These are phyloP conservation scores for Paramecium caudatum DNA, from an alignment of 73 alveolate species.

Conservation along the genomic window DNA sequence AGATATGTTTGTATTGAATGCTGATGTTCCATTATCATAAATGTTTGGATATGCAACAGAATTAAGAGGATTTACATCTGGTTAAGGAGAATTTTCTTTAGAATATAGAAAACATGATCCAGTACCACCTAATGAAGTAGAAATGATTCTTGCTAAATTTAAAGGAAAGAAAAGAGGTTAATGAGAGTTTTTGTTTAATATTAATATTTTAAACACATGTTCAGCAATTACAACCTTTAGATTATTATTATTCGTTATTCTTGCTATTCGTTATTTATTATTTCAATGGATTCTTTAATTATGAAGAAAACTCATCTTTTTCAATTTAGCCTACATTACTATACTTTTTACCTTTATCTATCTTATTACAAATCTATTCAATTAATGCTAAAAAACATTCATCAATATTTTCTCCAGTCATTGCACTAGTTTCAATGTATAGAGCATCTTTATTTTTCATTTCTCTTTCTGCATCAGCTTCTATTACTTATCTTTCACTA, in stretches of 20 bases:
- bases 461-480: neutral
- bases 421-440: constrained; percentile 5
- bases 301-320: constrained; percentile 4
- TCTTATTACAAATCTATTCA: constrained; percentile 2
- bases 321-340: constrained; percentile 4
- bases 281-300: constrained; percentile 22
- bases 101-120: constrained; percentile 91
- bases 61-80: constrained; percentile 94
- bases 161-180: constrained; percentile 73
- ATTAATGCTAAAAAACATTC: neutral
- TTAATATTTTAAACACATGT: neutral
- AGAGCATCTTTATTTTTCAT: constrained; percentile 28
- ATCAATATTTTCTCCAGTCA: constrained; percentile 50
- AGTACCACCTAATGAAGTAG: constrained; percentile 82
- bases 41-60: constrained; percentile 98
- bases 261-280: neutral
- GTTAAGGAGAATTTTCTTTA: constrained; percentile 97
- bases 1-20: constrained; percentile 81
- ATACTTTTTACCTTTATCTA: neutral
- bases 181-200: constrained; percentile 59
- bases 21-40: constrained; percentile 87
- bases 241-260: neutral
- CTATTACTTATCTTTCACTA: constrained; percentile 74
- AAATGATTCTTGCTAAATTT: constrained; percentile 78
- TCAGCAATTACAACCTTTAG: constrained; percentile 26